Evolutionary conservation across 2,329 filamentous ascomycete genomes (phyloP).

Genomic region (Chaetomium olivaceum): DNA sequence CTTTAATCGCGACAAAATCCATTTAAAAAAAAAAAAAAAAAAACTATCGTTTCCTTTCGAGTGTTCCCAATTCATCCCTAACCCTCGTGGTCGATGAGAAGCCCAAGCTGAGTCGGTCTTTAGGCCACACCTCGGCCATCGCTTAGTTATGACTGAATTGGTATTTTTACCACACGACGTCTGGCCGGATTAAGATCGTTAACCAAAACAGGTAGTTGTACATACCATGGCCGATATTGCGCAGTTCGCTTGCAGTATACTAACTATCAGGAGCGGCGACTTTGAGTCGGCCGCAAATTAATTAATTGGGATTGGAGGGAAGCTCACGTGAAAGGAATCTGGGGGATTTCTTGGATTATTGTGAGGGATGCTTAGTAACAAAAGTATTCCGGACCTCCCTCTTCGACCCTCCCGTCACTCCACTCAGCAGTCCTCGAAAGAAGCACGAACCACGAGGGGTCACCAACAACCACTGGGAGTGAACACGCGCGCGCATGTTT

Average conservation of each 20-base stretch:
- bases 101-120: no score
- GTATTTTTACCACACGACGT: background rate
- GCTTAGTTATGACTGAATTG: no score
- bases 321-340: background rate
- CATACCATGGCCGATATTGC: background rate
- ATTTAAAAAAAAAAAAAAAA: background rate
- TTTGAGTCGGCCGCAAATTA: background rate
- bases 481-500: no score
- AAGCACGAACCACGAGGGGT: conserved; percentile 3
- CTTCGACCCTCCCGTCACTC: no score
- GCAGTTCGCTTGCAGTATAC: background rate
- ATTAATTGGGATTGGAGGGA: background rate
- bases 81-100: no score
- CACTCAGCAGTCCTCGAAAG: no score
- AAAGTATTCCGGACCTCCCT: no score
- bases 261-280: background rate
- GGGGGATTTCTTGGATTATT: no score
- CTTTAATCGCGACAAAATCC: background rate
- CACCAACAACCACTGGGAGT: background rate
- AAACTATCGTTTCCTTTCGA: background rate
- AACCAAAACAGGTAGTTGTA: background rate
- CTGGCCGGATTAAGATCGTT: background rate
- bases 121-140: no score
- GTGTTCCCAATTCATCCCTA: no score
- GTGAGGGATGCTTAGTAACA: no score